These are phyloP conservation scores for Candida hispaniensis DNA, from an alignment of 805 yeast genomes.

Conservation along the genomic window DNA sequence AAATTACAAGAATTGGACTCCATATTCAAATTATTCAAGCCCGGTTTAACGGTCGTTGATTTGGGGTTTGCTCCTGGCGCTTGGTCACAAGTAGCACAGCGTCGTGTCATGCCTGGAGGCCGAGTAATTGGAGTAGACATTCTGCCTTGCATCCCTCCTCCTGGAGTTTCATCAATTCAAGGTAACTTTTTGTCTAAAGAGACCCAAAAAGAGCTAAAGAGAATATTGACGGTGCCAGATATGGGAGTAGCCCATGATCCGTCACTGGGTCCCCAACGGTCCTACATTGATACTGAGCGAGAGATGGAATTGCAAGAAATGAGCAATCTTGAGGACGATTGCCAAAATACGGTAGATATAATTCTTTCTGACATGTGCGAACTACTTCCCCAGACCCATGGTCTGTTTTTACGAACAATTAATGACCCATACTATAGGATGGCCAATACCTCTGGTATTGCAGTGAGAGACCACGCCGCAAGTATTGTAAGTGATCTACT, in stretches of 20 bases:
- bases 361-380: slow-evolving; percentile 78
- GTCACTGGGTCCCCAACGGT: slow-evolving; percentile 16
- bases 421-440: slow-evolving; percentile 79
- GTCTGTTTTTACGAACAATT: slow-evolving; percentile 54
- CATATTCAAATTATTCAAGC: slow-evolving; percentile 47
- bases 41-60: slow-evolving; percentile 60
- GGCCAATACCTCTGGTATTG: slow-evolving; percentile 81
- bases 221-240: slow-evolving; percentile 22
- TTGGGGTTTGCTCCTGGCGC: slow-evolving; percentile 89
- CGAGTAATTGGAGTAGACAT: slow-evolving; percentile 73
- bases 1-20: slow-evolving; percentile 68
- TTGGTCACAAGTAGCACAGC: slow-evolving; percentile 78
- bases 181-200: slow-evolving; percentile 65
- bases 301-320: slow-evolving; percentile 1
- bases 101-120: slow-evolving; percentile 40
- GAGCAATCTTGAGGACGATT: slow-evolving; percentile 17
- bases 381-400: slow-evolving; percentile 39
- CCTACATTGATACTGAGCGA: slow-evolving; percentile 26
- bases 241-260: slow-evolving; percentile 22
- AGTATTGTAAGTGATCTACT: slow-evolving; percentile 50
- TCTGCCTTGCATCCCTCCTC: slow-evolving; percentile 66
- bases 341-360: slow-evolving; percentile 43
- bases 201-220: slow-evolving; percentile 29
- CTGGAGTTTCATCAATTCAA: slow-evolving; percentile 69
- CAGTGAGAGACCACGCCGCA: slow-evolving; percentile 67